Evolutionary conservation across 2,329 filamentous ascomycete species (phyloP), one percentile per base, ranked within the genome.

Genomic region (Cladosporium sp.): DNA sequence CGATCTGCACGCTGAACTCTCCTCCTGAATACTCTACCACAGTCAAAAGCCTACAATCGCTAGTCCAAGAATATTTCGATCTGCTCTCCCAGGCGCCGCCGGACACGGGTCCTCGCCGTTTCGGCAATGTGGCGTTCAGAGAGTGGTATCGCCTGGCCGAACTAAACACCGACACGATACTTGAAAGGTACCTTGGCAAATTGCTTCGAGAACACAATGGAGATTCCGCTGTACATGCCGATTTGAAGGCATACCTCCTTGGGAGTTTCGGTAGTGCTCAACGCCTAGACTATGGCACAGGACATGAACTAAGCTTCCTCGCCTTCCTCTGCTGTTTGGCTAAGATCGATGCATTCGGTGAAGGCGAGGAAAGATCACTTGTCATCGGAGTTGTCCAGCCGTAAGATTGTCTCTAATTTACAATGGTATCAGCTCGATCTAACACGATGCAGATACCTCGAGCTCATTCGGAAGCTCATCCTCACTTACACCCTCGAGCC

Each of bases 251-350:
- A 40, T 98, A 98, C 67, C 79, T 98, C 1, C 69, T 95, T 3
- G 91, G 90, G 11, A 82, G 81, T 4, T 96, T 95, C 70, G 93
- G 93, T 3, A 97, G 90, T 65, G 71, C 88, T 0, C 89, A 96
- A 63, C 77, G 93, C 50, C 76, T 98, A 22, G 93, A 98, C 71
- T 98, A 96, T 66, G 93, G 93, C 1, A 97, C 93, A 0, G 93
- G 93, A 0, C 93, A 98, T 68, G 93, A 98, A 66, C 74, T 98
- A 48, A 95, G 88, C 70, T 98, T 98, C 63, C 70, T 97, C 7
- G 92, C 93, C 1, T 98, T 98, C 58, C 68, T 98, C 5, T 91
- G 84, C 4, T 85, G 87, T 55, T 75, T 98, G 4, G 98, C 92
- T 91, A 96, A 95, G 69, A 75, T 98, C 2, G 84, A 86, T 42